Evolutionary conservation across 2,329 filamentous ascomycete genomes (phyloP).

Genomic region (Trichoderma sp.): DNA sequence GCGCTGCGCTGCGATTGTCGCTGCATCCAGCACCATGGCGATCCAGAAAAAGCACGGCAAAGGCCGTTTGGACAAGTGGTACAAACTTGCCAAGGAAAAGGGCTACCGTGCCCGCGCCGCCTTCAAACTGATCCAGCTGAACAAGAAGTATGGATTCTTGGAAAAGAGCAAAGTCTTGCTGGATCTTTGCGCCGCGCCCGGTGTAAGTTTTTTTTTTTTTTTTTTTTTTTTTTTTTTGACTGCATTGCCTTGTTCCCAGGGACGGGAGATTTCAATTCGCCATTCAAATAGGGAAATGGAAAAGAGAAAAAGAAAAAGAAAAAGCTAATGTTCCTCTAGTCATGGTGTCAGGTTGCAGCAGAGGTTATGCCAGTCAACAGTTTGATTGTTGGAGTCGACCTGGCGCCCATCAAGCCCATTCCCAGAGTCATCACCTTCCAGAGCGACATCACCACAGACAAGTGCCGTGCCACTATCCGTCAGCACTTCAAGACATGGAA

Average conservation of each 20-base stretch:
- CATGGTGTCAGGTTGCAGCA: conserved; percentile 94
- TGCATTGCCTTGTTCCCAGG: background rate
- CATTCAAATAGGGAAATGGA: background rate
- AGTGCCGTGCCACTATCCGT: conserved; percentile 85
- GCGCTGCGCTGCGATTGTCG: background rate
- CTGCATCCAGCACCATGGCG: conserved; percentile 59
- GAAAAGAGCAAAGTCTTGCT: conserved; percentile 94
- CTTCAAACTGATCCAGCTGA: conserved; percentile 96
- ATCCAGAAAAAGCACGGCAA: conserved; percentile 99
- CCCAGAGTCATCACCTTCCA: conserved; percentile 93
- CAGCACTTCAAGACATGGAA: conserved; percentile 94
- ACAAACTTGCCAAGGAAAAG: conserved; percentile 97
- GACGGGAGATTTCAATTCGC: background rate
- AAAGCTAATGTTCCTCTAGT: conserved; percentile 44
- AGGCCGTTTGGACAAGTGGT: conserved; percentile 98
- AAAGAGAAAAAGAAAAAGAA: background rate
- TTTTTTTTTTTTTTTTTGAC: too few relatives aligned
- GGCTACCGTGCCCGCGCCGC: conserved; percentile 93
- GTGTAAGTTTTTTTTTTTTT: conserved; percentile 64
- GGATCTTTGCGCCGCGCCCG: conserved; percentile 95
- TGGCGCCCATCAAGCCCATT: conserved; percentile 93
- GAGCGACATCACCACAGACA: conserved; percentile 96
- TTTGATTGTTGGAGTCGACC: conserved; percentile 91
- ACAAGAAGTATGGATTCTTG: conserved; percentile 98
- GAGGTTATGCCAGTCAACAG: conserved; percentile 90